Evolutionary conservation across 192 early-diverging fungal genomes (phyloP).

Genomic region (Mortierella alpina): DNA sequence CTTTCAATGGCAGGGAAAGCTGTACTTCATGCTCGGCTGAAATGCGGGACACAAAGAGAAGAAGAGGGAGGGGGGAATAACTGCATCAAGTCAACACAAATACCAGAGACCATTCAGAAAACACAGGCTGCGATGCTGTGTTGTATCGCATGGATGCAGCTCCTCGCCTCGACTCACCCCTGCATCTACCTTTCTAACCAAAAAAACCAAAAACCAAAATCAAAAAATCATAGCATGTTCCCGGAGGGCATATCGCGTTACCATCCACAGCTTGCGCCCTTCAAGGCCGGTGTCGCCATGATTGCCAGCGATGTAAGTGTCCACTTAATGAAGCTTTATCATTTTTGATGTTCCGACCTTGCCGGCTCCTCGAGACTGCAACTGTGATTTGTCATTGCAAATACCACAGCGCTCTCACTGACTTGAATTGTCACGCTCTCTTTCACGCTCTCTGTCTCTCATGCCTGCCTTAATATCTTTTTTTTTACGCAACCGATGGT

Average conservation of each 20-base stretch:
- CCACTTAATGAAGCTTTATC: background rate
- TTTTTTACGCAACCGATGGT: background rate
- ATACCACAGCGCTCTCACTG: background rate
- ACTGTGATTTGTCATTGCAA: constrained; percentile 23
- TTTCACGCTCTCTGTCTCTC: too few relatives aligned
- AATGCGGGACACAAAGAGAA: too few relatives aligned
- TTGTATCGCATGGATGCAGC: too few relatives aligned
- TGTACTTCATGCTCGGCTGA: background rate
- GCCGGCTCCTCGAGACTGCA: background rate
- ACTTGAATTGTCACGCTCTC: background rate
- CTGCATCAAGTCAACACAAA: too few relatives aligned
- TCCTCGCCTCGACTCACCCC: too few relatives aligned
- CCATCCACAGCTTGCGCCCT: constrained; percentile 47
- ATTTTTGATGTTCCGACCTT: background rate
- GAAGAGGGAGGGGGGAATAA: too few relatives aligned
- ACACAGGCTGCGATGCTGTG: too few relatives aligned
- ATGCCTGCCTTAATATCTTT: background rate
- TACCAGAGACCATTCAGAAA: too few relatives aligned
- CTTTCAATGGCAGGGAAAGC: background rate
- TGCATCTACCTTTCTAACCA: constrained; percentile 1
- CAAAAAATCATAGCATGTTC: constrained; percentile 39
- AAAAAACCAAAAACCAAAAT: constrained; percentile 1
- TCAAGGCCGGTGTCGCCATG: constrained; percentile 55
- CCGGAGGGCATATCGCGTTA: constrained; percentile 55
- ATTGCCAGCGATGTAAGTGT: constrained; percentile 57